Evolutionary conservation across 345 rosid species (phyloP), one percentile per base, ranked within the genome.

Genomic region (Lepidium didymum): DNA sequence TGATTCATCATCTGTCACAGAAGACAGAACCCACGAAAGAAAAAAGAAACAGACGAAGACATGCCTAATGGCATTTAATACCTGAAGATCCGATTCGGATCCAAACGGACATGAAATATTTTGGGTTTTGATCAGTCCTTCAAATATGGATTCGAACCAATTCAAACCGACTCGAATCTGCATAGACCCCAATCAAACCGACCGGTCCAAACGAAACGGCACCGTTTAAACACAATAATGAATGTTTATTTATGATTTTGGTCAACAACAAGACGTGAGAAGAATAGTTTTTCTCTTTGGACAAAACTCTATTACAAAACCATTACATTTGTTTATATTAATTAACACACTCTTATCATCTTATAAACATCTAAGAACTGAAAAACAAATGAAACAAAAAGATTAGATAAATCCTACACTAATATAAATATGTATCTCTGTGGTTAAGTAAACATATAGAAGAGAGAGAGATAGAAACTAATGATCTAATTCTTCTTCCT

Each of bases 381-480:
- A 43, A 41, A 36, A 13, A 68, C 1, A 51, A 31, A 10, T 13
- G 7, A 38, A 49, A 34, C 4, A 51, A 6, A 47, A 47, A n/a
- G 0, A 70, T 18, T 60, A 36, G 33, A 61, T 10, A 42, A 61
- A 55, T 37, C 64, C 64, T 71, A 54, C 69, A 71, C 55, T 44
- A 62, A 54, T 21, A 50, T 21, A 50, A 11, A 31, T 42, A 36
- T 49, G 27, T 70, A 71, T 52, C 38, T 70, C 42, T 47, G 51
- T 47, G 42, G 53, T 56, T 64, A 37, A 38, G 7, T 1, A 38
- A 57, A 64, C 29, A 65, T 34, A 51, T 3, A 38, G 55, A 68
- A 3, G 7, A 40, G 1, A 33, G 15, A 45, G 9, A 14, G 36
- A 73, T 4, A 1, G 8, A 58, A 31, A 59, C 71, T 40, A 58